Base-by-base conservation (phyloP, 345 rosid species). In the Kandelia obovata region DNA sequence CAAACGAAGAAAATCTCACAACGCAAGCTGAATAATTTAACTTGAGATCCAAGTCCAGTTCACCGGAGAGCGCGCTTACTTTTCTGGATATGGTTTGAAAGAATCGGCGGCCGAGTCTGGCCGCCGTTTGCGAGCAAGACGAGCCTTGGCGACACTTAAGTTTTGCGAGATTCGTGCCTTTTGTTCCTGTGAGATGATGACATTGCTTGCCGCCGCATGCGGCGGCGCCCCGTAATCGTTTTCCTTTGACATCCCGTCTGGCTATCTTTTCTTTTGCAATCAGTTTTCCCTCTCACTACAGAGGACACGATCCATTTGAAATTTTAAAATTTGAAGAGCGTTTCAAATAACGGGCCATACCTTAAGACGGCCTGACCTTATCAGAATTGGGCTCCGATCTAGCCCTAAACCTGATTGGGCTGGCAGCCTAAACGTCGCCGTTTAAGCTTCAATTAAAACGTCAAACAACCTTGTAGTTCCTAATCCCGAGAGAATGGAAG, bases 121-220 rank as follows among this genome's bases (percentile, higher is more conserved):
- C 52, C 78, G 80, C 65, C 98, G 88, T 77, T 88, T 87, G 55
- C 87, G 91, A 76, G 81, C 79, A 71, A 87, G 78, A 63, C 87
- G 77, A 3, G 92, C 91, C 77, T 89, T 92, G 17, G 86, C 77
- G 15, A 82, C 80, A 66, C 85, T 83, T 78, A 90, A 92, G 66
- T 81, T 85, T 13, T 82, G 86, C 64, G 93, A 83, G 64, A 89
- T 83, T 26, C 85, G 87, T 73, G 81, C 80, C 64, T 39, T 68
- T 39, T 74, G 85, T 20, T 71, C 73, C 61, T 68, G 67, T 5
- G 77, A 43, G 15, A 43, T 70, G 62, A 81, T 59, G 66, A 7
- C 62, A 53, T 70, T 75, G 47, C 58, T 60, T 6, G 57, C 37
- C 27, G 35, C 49, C 21, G 3, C 47, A 63, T 61, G 60, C 43